Base-by-base conservation (phyloP, 306 rosid species). In the Senna siamea region DNA sequence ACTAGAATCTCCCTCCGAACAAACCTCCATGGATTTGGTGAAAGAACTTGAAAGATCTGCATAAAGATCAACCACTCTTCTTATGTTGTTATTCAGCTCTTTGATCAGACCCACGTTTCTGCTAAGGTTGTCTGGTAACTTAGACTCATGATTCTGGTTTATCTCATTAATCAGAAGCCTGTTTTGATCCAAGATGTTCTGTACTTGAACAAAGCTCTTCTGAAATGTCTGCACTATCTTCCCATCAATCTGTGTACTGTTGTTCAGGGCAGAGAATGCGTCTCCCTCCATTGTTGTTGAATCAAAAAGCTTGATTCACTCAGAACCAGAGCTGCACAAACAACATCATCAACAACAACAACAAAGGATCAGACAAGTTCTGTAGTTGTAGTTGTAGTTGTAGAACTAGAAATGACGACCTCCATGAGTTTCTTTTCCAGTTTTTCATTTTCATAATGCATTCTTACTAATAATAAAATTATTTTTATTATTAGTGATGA, bases 131-230 rank as follows among this genome's bases (percentile, higher is more conserved):
- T 94, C 96, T 14, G 99, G 95, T 55, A 89, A 78, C 77, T 89
- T 94, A 20, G 99, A 94, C 78, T 94, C 99, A 3, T 94, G 99
- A 76, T 94, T 94, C 77, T 94, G 97, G 89, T 94, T 94, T 81
- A 94, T 94, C 88, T 94, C 93, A 53, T 85, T 94, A 82, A 94
- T 94, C 43, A 94, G 93, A 51, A 94, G 55, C 87, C 94, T 84
- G 79, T 94, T 94, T 78, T 94, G 96, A 84, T 94, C 99, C 84
- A 94, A 77, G 54, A 94, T 89, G 70, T 85, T 73, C 75, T 94
- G 99, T 9, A 94, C 99, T 92, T 94, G 95, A 68, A 71, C 93
- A 76, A 92, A 94, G 84, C 77, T 94, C 80, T 85, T 88, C 84
- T 94, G 85, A 70, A 94, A 92, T 75, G 93, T 87, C 83, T 88